phyloP scores from a whole-genome alignment of 148 eudicot genomes.

The Fagopyrum tataricum region DNA sequence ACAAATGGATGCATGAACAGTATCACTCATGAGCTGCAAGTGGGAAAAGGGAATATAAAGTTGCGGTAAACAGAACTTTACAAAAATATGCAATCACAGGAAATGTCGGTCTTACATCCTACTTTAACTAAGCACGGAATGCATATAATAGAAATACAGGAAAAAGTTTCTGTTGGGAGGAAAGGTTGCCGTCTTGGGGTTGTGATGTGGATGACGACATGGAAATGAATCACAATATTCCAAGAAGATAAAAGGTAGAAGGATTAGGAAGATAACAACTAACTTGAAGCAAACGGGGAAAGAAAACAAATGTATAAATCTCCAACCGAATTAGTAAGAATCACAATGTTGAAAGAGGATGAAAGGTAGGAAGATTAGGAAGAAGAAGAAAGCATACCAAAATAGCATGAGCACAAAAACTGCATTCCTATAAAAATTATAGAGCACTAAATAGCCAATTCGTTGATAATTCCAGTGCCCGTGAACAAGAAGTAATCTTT shows the following conservation, averaged over 20 bases:
- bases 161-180: background rate
- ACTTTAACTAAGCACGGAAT: background rate
- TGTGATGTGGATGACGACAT: background rate
- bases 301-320: background rate
- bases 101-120: background rate
- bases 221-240: background rate
- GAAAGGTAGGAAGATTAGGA: background rate
- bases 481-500: slow-evolving; percentile 84
- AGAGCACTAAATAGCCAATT: slow-evolving; percentile 75
- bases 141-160: background rate
- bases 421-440: slow-evolving; percentile 95
- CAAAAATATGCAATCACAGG: background rate
- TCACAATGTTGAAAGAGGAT: background rate
- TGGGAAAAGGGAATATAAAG: background rate
- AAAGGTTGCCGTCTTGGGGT: background rate
- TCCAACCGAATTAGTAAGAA: background rate
- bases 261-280: background rate
- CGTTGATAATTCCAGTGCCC: slow-evolving; percentile 98
- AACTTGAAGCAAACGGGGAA: background rate
- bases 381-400: slow-evolving; percentile 44
- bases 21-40: background rate
- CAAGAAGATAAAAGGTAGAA: background rate
- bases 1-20: background rate
- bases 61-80: background rate
- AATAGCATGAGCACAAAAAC: slow-evolving; percentile 92